A percentile compares a stretch with the other conserved stretches of the same genome.
These are phyloP conservation scores for Aurifilum marmelostoma DNA, from an alignment of 2,329 filamentous ascomycete genomes.

Conservation along the genomic window DNA sequence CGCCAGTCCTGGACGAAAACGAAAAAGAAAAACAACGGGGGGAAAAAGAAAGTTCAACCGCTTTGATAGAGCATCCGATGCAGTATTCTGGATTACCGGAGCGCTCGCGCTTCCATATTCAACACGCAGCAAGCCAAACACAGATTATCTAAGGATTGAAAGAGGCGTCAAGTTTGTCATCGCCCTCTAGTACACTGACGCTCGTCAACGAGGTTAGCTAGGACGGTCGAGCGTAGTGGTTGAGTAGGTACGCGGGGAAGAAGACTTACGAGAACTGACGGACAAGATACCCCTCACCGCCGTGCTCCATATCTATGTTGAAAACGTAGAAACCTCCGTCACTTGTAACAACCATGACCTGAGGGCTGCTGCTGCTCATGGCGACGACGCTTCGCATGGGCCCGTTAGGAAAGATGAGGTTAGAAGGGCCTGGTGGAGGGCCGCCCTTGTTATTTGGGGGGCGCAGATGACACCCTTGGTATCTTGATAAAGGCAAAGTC, in stretches of 20 bases:
- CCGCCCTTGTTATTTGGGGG: slow-evolving; percentile 35
- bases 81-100: not conserved
- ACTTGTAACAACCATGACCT: slow-evolving; percentile 97
- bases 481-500: slow-evolving; percentile 98
- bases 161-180: slow-evolving; percentile 58
- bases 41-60: slow-evolving; percentile 4
- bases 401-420: slow-evolving; percentile 38
- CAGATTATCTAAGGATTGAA: slow-evolving; percentile 27
- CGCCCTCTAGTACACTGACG: slow-evolving; percentile 55
- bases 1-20: not conserved
- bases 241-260: not conserved
- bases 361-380: slow-evolving; percentile 91
- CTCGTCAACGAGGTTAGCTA: slow-evolving; percentile 1
- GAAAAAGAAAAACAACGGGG: no score
- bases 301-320: slow-evolving; percentile 91
- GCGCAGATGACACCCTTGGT: slow-evolving; percentile 58
- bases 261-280: slow-evolving; percentile 87
- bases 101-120: not conserved
- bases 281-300: slow-evolving; percentile 87
- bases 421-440: slow-evolving; percentile 32
- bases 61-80: not conserved
- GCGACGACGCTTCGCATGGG: slow-evolving; percentile 88
- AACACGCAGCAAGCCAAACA: not conserved
- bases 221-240: not conserved
- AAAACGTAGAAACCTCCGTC: slow-evolving; percentile 96